These are phyloP conservation scores for Brettanomyces custersianus DNA, from an alignment of 805 yeast genomes.

Conservation along the genomic window DNA sequence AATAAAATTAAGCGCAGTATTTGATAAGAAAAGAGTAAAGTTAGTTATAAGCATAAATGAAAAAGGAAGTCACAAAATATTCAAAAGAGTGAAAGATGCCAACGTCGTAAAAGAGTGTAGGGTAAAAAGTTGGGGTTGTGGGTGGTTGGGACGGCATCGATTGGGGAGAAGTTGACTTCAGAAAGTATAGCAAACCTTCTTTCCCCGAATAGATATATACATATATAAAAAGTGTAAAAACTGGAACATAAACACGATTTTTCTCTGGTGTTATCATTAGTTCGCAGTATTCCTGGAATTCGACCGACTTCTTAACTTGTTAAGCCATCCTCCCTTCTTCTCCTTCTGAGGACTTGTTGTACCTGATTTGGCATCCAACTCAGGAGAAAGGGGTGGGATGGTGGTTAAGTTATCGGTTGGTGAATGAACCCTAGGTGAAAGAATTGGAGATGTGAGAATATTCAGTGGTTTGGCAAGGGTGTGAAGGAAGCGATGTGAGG, in stretches of 20 bases:
- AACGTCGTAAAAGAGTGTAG: background rate
- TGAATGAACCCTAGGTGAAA: slow-evolving; percentile 1
- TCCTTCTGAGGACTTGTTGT: slow-evolving; percentile 2
- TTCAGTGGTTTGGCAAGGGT: slow-evolving; percentile 11
- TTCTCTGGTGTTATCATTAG: too few relatives aligned
- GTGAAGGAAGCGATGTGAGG: slow-evolving; percentile 7
- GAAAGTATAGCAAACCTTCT: too few relatives aligned
- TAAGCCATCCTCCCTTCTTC: slow-evolving; percentile 35
- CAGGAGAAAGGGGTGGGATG: background rate
- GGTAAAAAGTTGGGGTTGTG: too few relatives aligned
- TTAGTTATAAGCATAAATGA: slow-evolving; percentile 5
- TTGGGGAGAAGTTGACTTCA: too few relatives aligned
- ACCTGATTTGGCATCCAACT: background rate
- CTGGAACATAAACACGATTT: too few relatives aligned
- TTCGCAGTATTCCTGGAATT: slow-evolving; percentile 11
- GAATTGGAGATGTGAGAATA: slow-evolving; percentile 10
- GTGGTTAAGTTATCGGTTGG: background rate
- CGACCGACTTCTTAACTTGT: slow-evolving; percentile 28
- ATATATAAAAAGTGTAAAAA: too few relatives aligned
- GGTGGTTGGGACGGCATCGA: too few relatives aligned
- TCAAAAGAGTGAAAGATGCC: too few relatives aligned
- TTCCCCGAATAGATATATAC: too few relatives aligned
- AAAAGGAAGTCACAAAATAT: slow-evolving; percentile 1
- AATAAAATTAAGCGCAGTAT: background rate
- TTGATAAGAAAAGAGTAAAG: slow-evolving; percentile 1